These are phyloP conservation scores for Sindora glabra DNA, from an alignment of 306 rosid genomes.

Conservation along the genomic window DNA sequence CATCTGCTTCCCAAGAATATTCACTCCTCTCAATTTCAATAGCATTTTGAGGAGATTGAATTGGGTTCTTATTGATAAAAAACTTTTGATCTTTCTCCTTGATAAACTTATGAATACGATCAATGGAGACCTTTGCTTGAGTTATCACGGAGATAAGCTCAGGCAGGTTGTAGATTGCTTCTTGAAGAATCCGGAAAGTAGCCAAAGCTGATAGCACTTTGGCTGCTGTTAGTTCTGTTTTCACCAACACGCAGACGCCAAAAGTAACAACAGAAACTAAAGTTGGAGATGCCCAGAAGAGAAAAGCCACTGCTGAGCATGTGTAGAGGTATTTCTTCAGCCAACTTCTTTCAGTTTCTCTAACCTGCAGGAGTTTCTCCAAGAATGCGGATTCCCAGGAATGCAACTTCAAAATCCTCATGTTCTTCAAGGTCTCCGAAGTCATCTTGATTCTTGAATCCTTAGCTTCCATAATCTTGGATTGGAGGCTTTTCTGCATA, in stretches of 20 bases:
- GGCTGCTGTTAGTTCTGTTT: slow-evolving; percentile 37
- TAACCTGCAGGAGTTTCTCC: slow-evolving; percentile 31
- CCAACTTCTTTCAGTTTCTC: slow-evolving; percentile 37
- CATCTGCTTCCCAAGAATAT: slow-evolving; percentile 34
- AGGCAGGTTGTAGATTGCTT: slow-evolving; percentile 56
- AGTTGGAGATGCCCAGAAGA: slow-evolving; percentile 61
- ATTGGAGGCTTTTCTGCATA: slow-evolving; percentile 28
- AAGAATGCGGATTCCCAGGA: slow-evolving; percentile 47
- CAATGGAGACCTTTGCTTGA: slow-evolving; percentile 53
- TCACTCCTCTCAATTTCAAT: slow-evolving; percentile 38
- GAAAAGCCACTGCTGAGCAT: slow-evolving; percentile 34
- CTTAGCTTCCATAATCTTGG: slow-evolving; percentile 45
- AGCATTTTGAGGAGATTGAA: slow-evolving; percentile 12
- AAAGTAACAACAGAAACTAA: slow-evolving; percentile 46
- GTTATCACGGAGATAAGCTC: slow-evolving; percentile 55
- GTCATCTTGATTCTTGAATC: slow-evolving; percentile 42
- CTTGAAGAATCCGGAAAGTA: slow-evolving; percentile 47
- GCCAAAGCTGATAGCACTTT: slow-evolving; percentile 51
- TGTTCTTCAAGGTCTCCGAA: slow-evolving; percentile 33
- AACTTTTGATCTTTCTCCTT: slow-evolving; percentile 29
- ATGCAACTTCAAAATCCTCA: slow-evolving; percentile 39
- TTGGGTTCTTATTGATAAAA: background rate
- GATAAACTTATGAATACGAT: slow-evolving; percentile 35
- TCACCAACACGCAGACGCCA: background rate
- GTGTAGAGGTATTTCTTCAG: slow-evolving; percentile 41